Evolutionary conservation across 805 yeast genomes (phyloP), one percentile per base, ranked within the genome.

Genomic region (Isabelozyma pseudorhagii): DNA sequence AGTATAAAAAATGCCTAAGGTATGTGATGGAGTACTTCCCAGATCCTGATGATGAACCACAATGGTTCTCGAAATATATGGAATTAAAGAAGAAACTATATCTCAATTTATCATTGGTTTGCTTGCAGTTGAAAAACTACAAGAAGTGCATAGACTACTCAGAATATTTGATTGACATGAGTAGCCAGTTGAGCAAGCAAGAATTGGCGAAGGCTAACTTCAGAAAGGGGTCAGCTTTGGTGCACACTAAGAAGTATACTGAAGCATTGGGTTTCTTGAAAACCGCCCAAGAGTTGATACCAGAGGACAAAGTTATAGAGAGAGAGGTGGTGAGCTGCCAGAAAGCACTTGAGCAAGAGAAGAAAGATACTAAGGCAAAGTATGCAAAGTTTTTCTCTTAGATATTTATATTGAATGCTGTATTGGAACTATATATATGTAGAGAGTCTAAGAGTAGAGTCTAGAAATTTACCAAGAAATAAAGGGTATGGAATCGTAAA

Each of bases 1-100:
- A 88, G 63, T 88, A 85, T 62, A 71, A 63, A 39, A 88, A 88
- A 62, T 76, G 89, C 9, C 63, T 86, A 47, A 71, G 90, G 50
- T 88, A 87, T 57, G 78, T 85, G 34, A 83, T 84, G 72, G 93
- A 86, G 64, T 80, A 78, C 55, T 74, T 84, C 13, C 94, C 96
- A 0, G 94, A 87, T 57, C 67, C 68, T 34, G 91, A 84, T 42
- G 77, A 77, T 27, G 85, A 84, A 55, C 78, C 82, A 11, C 80
- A 78, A 17, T 71, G 77, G 65, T 75, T 68, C 54, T 55, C 56
- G 4, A 78, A 79, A 54, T 87, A 83, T 60, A 57, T 69, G 36
- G 79, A 74, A 3, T 61, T 80, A 54, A 80, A 80, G 58, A 78
- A 75, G 64, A 77, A 82, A 72, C 55, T 80, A 7, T 82, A 78